These are phyloP conservation scores for Groenewaldozyma tartarivorans DNA, from an alignment of 805 yeast species.

Conservation along the genomic window DNA sequence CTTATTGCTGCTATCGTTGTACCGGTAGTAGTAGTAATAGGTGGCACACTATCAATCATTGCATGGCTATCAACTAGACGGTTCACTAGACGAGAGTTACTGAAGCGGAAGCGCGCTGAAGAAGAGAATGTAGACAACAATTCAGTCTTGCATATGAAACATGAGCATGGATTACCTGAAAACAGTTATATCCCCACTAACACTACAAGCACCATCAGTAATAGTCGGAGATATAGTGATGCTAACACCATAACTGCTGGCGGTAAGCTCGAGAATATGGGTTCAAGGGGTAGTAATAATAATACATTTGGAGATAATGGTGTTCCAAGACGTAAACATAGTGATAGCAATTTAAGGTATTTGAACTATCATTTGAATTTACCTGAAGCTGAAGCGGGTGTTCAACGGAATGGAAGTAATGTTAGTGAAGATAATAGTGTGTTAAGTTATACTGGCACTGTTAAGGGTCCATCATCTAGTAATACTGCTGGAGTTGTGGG, in stretches of 20 bases:
- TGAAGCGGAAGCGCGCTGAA: background rate
- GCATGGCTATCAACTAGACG: constrained; percentile 3
- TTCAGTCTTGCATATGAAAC: too few species aligned
- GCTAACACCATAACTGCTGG: too few species aligned
- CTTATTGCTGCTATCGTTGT: constrained; percentile 17
- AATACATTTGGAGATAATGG: too few species aligned
- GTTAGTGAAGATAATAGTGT: too few species aligned
- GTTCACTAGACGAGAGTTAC: background rate
- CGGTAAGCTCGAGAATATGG: too few species aligned
- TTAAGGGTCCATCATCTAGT: background rate
- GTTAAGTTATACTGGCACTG: background rate
- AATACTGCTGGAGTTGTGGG: background rate
- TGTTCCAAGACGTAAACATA: background rate
- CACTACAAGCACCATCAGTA: too few species aligned
- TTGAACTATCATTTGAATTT: background rate
- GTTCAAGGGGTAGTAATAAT: too few species aligned
- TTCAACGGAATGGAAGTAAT: too few species aligned
- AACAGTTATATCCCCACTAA: too few species aligned
- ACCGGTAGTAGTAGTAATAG: constrained; percentile 13
- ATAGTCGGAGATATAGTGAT: too few species aligned
- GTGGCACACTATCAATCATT: constrained; percentile 3
- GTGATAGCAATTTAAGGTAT: background rate
- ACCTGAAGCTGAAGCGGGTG: background rate
- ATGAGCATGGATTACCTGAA: too few species aligned
- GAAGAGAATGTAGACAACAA: background rate